Percentiles rank a stretch among this genome's conserved stretches.
Conservation (phyloP, 306 rosid species). For the Begonia peltatifolia region DNA sequence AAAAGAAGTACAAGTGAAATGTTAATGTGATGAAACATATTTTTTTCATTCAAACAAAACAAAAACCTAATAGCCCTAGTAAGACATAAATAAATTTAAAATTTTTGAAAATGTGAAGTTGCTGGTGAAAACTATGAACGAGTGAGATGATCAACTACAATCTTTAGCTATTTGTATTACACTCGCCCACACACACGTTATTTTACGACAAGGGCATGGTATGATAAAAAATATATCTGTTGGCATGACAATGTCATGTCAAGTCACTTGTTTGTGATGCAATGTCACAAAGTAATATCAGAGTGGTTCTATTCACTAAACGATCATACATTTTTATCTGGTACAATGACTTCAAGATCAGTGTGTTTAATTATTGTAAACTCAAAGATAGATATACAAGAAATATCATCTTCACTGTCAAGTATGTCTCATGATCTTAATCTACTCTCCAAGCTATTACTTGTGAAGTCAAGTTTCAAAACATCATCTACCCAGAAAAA, state of each 20-base stretch:
- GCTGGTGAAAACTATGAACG: too few relatives aligned
- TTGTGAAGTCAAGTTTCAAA: constrained; percentile 20
- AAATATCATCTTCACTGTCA: constrained; percentile 26
- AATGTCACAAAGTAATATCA: not conserved
- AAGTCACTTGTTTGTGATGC: not conserved
- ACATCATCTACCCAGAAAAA: constrained; percentile 41
- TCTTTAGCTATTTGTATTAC: too few relatives aligned
- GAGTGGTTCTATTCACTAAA: too few relatives aligned
- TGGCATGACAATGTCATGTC: too few relatives aligned
- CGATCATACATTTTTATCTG: constrained; percentile 47
- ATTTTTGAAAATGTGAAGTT: too few relatives aligned
- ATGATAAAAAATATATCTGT: too few relatives aligned
- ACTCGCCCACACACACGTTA: too few relatives aligned
- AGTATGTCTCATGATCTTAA: constrained; percentile 58
- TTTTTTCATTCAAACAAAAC: too few relatives aligned
- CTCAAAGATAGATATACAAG: constrained; percentile 19
- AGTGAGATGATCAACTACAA: too few relatives aligned
- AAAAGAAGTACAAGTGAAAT: not conserved
- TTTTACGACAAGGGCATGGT: not conserved
- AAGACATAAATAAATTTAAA: too few relatives aligned
- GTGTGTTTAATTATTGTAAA: constrained; percentile 37
- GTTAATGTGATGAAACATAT: not conserved
- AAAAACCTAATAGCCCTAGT: too few relatives aligned
- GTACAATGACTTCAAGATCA: constrained; percentile 40
- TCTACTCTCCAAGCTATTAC: constrained; percentile 58